phyloP scores from a whole-genome alignment of 495 filamentous ascomycete genomes.

The Xylaria nigripes region DNA sequence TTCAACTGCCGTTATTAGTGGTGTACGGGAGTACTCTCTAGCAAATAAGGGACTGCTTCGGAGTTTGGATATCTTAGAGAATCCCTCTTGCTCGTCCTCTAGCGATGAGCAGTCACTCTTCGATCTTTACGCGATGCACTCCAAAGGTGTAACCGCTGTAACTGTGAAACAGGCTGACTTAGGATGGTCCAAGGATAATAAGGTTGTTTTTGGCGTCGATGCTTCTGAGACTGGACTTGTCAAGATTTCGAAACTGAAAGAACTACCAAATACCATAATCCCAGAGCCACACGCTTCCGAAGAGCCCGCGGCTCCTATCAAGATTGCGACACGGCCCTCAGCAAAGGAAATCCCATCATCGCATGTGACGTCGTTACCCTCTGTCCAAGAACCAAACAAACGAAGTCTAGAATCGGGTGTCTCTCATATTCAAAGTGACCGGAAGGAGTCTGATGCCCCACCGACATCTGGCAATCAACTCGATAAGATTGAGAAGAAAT shows the following conservation, averaged over 20 bases:
- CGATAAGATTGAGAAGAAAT: conserved; percentile 41
- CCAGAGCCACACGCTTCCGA: conserved; percentile 22
- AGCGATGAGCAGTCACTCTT: conserved; percentile 58
- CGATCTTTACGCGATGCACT: conserved; percentile 95
- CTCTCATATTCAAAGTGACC: conserved; percentile 23
- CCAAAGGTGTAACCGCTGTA: conserved; percentile 82
- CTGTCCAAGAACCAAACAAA: conserved; percentile 12
- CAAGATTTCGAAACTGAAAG: conserved; percentile 40
- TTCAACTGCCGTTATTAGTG: conserved; percentile 92
- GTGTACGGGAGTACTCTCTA: conserved; percentile 88
- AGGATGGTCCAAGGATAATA: conserved; percentile 81
- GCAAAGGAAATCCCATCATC: conserved; percentile 31
- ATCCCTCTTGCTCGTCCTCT: conserved; percentile 45
- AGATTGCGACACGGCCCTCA: conserved; percentile 28
- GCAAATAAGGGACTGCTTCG: conserved; percentile 78
- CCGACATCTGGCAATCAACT: conserved; percentile 30
- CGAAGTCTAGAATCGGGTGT: conserved; percentile 12
- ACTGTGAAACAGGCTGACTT: conserved; percentile 79
- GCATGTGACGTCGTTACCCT: conserved; percentile 7
- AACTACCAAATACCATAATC: conserved; percentile 26
- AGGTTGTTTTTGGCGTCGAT: conserved; percentile 66
- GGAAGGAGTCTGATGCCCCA: conserved; percentile 31
- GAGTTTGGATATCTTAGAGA: conserved; percentile 77
- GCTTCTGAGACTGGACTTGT: conserved; percentile 57
- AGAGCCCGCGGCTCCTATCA: conserved; percentile 23